These are phyloP conservation scores for Artomyces pyxidatus DNA, from an alignment of 768 basidiomycete species.

Conservation along the genomic window DNA sequence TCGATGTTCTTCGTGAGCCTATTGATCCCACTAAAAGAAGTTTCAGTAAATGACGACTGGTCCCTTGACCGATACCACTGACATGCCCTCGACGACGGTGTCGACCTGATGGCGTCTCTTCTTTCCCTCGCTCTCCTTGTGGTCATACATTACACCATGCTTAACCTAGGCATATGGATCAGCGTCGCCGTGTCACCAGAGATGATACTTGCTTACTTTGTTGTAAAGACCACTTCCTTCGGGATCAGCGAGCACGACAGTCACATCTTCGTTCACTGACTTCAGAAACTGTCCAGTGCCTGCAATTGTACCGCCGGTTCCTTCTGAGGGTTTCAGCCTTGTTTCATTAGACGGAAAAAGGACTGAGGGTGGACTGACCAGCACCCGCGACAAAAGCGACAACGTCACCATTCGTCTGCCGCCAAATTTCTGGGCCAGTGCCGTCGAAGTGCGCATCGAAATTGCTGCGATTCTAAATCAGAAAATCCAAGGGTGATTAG, in stretches of 20 bases:
- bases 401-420: slow-evolving; percentile 76
- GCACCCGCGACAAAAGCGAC: slow-evolving; percentile 89
- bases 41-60: neutral
- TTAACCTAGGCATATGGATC: slow-evolving; percentile 45
- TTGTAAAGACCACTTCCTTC: slow-evolving; percentile 94
- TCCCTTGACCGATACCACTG: slow-evolving; percentile 17
- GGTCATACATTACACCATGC: slow-evolving; percentile 91
- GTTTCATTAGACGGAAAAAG: too few species aligned
- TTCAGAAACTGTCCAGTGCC: slow-evolving; percentile 79
- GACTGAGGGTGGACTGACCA: too few species aligned
- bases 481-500: too few species aligned
- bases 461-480: slow-evolving; percentile 74
- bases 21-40: slow-evolving; percentile 71
- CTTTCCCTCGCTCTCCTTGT: slow-evolving; percentile 88
- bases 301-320: slow-evolving; percentile 94
- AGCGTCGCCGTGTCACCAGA: neutral
- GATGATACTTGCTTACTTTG: slow-evolving; percentile 43
- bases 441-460: slow-evolving; percentile 82
- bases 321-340: too few species aligned
- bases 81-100: slow-evolving; percentile 93
- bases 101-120: slow-evolving; percentile 92
- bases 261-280: slow-evolving; percentile 53
- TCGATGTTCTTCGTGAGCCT: slow-evolving; percentile 87
- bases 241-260: slow-evolving; percentile 80
- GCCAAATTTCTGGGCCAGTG: slow-evolving; percentile 94